Evolutionary conservation across 2,329 filamentous ascomycete species (phyloP).

Genomic region (Fusarium albosuccineum): DNA sequence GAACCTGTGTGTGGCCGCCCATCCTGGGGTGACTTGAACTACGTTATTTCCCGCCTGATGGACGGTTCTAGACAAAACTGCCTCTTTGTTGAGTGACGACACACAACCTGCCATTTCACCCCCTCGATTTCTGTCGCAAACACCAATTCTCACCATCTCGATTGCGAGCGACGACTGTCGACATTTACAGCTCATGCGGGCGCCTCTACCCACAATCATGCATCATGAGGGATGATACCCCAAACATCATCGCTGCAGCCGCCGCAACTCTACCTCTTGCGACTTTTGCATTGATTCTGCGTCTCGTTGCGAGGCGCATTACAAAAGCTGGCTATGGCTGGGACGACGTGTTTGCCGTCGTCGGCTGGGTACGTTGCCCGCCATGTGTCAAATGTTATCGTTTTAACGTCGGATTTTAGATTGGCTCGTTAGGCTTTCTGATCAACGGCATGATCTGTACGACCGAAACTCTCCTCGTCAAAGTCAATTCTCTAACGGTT

Average conservation of each 20-base stretch:
- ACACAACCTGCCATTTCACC: neutral
- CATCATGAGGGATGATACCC: slow-evolving; percentile 42
- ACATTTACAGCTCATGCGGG: slow-evolving; percentile 12
- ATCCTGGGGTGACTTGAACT: neutral
- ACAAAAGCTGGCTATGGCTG: slow-evolving; percentile 42
- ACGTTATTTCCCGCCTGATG: neutral
- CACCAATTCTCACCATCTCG: slow-evolving; percentile 1
- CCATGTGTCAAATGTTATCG: neutral
- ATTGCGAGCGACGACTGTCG: slow-evolving; percentile 13
- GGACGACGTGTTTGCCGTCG: slow-evolving; percentile 38
- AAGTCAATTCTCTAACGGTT: neutral
- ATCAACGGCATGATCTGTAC: slow-evolving; percentile 35
- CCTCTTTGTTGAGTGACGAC: neutral
- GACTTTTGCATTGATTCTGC: slow-evolving; percentile 33
- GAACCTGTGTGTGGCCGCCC: neutral
- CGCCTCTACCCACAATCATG: slow-evolving; percentile 23
- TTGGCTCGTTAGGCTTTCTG: slow-evolving; percentile 36
- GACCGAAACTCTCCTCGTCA: neutral
- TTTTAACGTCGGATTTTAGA: slow-evolving; percentile 16
- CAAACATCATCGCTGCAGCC: slow-evolving; percentile 40
- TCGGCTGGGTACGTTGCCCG: slow-evolving; percentile 36
- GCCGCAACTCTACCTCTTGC: slow-evolving; percentile 39
- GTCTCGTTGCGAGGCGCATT: slow-evolving; percentile 38
- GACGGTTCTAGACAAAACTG: neutral
- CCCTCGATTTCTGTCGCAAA: neutral